Conservation (phyloP, 495 filamentous ascomycete genomes). For the Neurospora cerealis region DNA sequence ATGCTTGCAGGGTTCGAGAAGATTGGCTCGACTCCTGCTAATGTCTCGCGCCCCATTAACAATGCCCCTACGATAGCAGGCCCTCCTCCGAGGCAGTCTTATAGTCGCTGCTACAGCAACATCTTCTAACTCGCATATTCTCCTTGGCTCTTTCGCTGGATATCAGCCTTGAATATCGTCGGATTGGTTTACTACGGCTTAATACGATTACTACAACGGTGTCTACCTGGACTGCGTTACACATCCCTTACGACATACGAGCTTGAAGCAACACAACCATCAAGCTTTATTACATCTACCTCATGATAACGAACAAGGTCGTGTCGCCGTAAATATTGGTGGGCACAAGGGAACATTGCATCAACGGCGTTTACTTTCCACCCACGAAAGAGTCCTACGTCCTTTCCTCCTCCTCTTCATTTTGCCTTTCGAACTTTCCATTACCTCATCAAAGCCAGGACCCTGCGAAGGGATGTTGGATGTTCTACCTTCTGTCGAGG, state of each 20-base stretch:
- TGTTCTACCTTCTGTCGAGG: neutral
- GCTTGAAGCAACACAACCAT: neutral
- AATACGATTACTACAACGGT: neutral
- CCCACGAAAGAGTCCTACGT: neutral
- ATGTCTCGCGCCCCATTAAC: slow-evolving; percentile 15
- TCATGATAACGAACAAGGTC: neutral
- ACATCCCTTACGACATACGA: neutral
- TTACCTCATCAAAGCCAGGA: neutral
- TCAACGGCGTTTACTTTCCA: neutral
- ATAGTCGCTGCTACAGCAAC: slow-evolving; percentile 31
- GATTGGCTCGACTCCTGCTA: slow-evolving; percentile 51
- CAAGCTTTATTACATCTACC: neutral
- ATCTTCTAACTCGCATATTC: slow-evolving; percentile 28
- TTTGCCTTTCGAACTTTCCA: neutral
- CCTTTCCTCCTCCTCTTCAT: neutral
- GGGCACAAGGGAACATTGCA: neutral
- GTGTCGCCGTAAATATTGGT: neutral
- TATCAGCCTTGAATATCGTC: neutral
- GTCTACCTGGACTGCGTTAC: neutral
- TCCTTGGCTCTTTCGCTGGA: slow-evolving; percentile 6
- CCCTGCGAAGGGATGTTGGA: neutral
- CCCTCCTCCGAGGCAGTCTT: slow-evolving; percentile 6
- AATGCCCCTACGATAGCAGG: slow-evolving; percentile 24
- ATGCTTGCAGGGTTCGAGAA: slow-evolving; percentile 84
- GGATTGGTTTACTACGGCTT: neutral